These are phyloP conservation scores for Miscanthus lutarioriparius DNA, from an alignment of 176 grass and related monocot genomes.

Conservation along the genomic window DNA sequence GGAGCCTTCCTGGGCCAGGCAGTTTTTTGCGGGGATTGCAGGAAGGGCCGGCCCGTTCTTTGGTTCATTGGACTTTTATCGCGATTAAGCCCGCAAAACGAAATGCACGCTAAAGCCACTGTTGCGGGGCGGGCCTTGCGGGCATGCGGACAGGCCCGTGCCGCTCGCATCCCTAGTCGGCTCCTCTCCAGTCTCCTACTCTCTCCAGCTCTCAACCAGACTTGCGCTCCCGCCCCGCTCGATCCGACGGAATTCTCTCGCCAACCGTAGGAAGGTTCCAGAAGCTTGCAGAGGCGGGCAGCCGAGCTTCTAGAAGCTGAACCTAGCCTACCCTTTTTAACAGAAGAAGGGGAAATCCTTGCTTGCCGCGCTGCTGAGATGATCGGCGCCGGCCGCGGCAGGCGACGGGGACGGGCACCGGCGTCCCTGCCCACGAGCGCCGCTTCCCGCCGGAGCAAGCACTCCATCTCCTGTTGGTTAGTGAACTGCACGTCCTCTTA, in stretches of 20 bases:
- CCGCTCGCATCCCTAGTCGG: too few relatives aligned
- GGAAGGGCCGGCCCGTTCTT: too few relatives aligned
- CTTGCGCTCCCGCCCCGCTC: background rate
- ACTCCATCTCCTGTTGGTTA: slow-evolving; percentile 61
- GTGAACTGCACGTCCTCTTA: slow-evolving; percentile 23
- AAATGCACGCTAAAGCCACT: too few relatives aligned
- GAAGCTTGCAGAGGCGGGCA: background rate
- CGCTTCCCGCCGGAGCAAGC: slow-evolving; percentile 4
- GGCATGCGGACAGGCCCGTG: too few relatives aligned
- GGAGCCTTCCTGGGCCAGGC: too few relatives aligned
- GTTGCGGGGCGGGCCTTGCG: too few relatives aligned
- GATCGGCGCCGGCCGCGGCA: slow-evolving; percentile 43
- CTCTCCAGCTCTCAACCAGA: background rate
- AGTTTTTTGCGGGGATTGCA: too few relatives aligned
- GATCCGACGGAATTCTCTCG: background rate
- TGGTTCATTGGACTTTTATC: too few relatives aligned
- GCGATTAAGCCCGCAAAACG: too few relatives aligned
- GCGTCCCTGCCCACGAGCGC: slow-evolving; percentile 41
- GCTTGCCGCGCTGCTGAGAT: slow-evolving; percentile 4
- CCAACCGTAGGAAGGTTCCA: background rate
- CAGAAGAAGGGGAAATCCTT: background rate
- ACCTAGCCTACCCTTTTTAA: background rate
- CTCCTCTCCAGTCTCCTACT: background rate
- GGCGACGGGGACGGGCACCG: slow-evolving; percentile 49
- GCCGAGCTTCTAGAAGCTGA: background rate